Base-by-base conservation (phyloP, 805 yeast genomes). In the Candida qinlingensis region DNA sequence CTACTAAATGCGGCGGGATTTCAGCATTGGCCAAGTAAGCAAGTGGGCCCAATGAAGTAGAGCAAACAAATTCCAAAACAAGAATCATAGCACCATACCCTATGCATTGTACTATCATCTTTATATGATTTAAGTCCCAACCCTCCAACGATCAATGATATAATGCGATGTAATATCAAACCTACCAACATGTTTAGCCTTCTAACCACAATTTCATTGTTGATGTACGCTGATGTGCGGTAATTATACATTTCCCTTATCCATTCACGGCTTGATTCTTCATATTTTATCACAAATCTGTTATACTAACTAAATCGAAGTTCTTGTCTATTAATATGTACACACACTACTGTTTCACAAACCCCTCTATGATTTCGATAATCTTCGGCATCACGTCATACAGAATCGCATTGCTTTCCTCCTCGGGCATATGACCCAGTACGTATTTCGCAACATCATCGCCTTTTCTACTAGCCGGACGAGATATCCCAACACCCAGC, bases 401-500 rank as follows among this genome's bases (percentile, higher is more conserved):
- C 37, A 67, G 65, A 1, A 85, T 49, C 0, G 60, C 55, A 1
- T 70, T 69, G 46, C 61, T 42, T 50, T 87, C 92, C 1, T 59
- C 4, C 65, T 64, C 42, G 0, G 45, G 12, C 57, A 86, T 78
- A 52, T 72, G 74, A 4, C 77, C 65, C 37, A 90, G 68, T 8
- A 90, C 96, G 58, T 81, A 84, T 11, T 76, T 68, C 0, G 85
- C 76, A 3, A 87, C 68, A 2, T 52, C 61, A 0, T 65, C 60
- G 7, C 70, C 65, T 39, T 71, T 72, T 45, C 78, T 70, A 6
- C 67, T 58, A 6, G 64, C 67, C 1, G 91, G 85, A 47, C 86
- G 70, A 1, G 88, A 96, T 12, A 91, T 85, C 0, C 97, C 97
- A 7, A 90, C 71, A 13, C 85, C 79, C 11, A 90, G 60, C 44